Evolutionary conservation across 1,139 yeast genomes (phyloP), one percentile per base, ranked within the genome.

Genomic region (Williopsis jadinii): DNA sequence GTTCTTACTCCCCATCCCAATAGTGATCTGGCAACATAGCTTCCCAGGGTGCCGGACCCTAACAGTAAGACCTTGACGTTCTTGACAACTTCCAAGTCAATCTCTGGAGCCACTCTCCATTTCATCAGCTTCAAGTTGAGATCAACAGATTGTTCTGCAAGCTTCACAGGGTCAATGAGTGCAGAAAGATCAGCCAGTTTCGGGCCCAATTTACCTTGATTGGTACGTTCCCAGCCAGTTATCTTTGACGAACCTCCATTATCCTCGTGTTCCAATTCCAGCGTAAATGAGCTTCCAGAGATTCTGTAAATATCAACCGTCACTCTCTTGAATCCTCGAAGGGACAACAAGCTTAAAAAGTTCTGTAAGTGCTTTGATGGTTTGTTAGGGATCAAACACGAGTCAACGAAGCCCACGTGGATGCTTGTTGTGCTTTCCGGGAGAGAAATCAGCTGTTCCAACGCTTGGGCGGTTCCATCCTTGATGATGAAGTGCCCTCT

Each of bases 31-130:
- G 95, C 76, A 9, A 92, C 94, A 57, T 90, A 88, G 47, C 95
- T 84, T 0, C 98, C 99, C 11, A 94, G 69, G 2, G 99, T 94
- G 5, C 99, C 99, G 0, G 98, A 86, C 0, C 99, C 99, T n/a
- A 92, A 69, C 13, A 92, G 66, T 35, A 92, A 63, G 31, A 90
- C 84, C 48, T 71, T 80, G 26, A 82, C 75, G 11, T 63, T 47
- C 48, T 77, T 75, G 26, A 92, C 67, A 2, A 65, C 58, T 8
- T 84, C 88, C 39, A 92, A 67, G 54, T 92, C 74, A 8, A 92
- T 59, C 9, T 77, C 73, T 0, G 98, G 97, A 1, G 88, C 90
- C 28, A 92, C 75, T 51, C 98, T 72, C 99, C 99, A 92, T 60
- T 88, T 88, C 98, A 92, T 94, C 36, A 92, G 68, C 62, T 85